Conservation (phyloP, 2,329 filamentous ascomycete species). For the Xylaria sp. region DNA sequence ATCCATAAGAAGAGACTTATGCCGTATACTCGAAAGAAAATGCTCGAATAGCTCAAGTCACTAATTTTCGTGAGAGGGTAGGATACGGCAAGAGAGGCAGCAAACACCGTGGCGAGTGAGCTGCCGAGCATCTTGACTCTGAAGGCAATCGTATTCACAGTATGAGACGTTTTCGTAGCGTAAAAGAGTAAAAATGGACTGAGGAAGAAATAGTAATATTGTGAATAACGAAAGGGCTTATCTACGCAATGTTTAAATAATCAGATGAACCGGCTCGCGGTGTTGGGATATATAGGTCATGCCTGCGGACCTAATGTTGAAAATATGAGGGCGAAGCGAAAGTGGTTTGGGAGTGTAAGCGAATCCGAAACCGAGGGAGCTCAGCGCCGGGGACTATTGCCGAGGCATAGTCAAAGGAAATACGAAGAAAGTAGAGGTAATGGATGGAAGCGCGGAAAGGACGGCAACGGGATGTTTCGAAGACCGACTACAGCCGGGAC, state of each 20-base stretch:
- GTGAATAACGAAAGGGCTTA: not conserved
- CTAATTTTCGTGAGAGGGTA: constrained; percentile 31
- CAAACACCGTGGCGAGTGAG: constrained; percentile 13
- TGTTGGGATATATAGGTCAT: not conserved
- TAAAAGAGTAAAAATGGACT: not conserved
- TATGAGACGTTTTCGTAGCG: not conserved
- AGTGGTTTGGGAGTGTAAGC: not conserved
- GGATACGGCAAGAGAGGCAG: constrained; percentile 22
- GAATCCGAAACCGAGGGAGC: constrained; percentile 25
- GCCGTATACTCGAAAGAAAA: constrained; percentile 23
- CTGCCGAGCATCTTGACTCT: constrained; percentile 26
- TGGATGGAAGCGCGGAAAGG: not conserved
- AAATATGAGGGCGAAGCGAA: not conserved
- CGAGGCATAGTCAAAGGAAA: not conserved
- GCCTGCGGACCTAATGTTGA: not conserved
- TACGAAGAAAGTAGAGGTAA: not conserved
- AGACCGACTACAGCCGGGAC: not conserved
- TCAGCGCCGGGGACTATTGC: not conserved
- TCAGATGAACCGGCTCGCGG: not conserved
- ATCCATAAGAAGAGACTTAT: constrained; percentile 27
- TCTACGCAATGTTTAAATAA: not conserved
- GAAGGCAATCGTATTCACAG: not conserved
- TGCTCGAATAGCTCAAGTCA: constrained; percentile 19
- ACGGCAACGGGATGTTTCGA: not conserved
- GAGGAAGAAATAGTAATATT: too few relatives aligned